Conservation (phyloP, 805 yeast species). For the Komagataella ulmi region DNA sequence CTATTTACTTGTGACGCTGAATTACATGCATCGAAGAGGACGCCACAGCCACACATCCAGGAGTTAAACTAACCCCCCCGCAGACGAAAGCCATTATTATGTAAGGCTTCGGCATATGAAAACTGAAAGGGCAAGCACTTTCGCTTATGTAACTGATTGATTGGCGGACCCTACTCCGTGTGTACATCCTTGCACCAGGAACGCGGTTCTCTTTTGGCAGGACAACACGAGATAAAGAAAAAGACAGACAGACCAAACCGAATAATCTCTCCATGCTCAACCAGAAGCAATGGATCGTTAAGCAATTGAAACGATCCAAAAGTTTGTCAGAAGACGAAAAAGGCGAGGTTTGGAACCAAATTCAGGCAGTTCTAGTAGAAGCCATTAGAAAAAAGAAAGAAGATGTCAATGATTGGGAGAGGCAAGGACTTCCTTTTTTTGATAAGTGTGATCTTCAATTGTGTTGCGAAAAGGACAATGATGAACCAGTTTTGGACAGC, state of each 20-base stretch:
- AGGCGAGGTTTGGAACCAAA: not conserved
- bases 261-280: not conserved
- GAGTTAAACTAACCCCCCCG: not conserved
- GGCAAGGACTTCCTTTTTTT: not conserved
- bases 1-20: not conserved
- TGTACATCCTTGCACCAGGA: not conserved
- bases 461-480: not conserved
- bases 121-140: not conserved
- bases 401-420: not conserved
- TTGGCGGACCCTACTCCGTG: not conserved
- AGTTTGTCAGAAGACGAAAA: not conserved
- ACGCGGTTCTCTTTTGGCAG: not conserved
- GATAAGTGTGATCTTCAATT: not conserved
- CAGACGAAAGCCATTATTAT: not conserved
- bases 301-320: not conserved
- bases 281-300: not conserved
- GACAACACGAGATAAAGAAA: not conserved
- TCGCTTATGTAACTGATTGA: not conserved
- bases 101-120: not conserved
- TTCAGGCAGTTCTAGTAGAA: not conserved
- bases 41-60: not conserved
- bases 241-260: not conserved
- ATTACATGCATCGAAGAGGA: not conserved
- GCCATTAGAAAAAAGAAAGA: not conserved
- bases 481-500: not conserved